Base-by-base conservation (phyloP, 1,284 basidiomycete genomes). In the Microbotryomycetes sp. region DNA sequence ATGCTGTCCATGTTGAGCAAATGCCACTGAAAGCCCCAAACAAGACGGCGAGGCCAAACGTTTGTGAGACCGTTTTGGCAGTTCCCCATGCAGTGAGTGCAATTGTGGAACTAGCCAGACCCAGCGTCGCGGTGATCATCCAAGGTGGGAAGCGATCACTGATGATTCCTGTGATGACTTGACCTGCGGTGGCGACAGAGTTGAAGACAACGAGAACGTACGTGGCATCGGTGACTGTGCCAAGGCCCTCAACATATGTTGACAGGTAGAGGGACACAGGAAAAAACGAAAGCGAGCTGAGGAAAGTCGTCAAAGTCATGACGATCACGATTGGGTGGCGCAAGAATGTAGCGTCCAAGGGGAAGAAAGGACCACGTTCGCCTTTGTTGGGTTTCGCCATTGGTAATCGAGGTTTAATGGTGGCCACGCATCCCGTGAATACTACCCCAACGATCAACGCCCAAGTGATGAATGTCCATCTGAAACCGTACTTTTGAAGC, bases 381-480 rank as follows among this genome's bases (percentile, higher is more conserved):
- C 55, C 55, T 2, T 47, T 45, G 4, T 25, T 57, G 6, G 32
- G 7, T 45, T 54, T 59, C 9, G n/a, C 19, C 3, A 58, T 42
- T 6, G 66, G 66, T 2, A 68, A n/a, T 3, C 66, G 57, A 7
- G 66, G 66, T 22, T 49, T 31, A 16, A 68, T 45, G n/a, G 52
- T 46, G 7, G 31, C 26, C 9, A 68, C 30, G 1, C 56, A 45
- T 3, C 49, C 4, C 6, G 46, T 25, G 31, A 59, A 68, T 0
- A 63, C 57, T 7, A n/a, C 31, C 5, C 23, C 42, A 0, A 61
- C 63, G 28, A 65, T 31, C 19, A 22, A 31, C 0, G 64, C 58
- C 66, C 66, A 68, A 6, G 49, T 54, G 0, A 63, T 58, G 49
- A 58, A 59, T 58, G 62, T 68, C 31, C 51, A 58, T 3, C 58